These are phyloP conservation scores for Piper longum DNA, from an alignment of 164 flowering plant species.

Conservation along the genomic window DNA sequence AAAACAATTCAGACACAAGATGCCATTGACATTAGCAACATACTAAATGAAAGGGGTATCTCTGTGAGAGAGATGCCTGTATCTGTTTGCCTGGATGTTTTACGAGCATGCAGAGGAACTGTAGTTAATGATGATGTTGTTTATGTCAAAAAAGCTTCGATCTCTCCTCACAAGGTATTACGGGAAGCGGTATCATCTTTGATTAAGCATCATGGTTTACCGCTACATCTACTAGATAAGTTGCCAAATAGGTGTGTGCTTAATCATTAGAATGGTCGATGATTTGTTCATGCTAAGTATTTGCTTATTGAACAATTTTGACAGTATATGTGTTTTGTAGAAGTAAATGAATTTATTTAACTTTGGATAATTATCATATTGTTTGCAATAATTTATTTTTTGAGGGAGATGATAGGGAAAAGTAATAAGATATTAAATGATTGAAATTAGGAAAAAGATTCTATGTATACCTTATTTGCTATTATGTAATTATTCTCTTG, in stretches of 20 bases:
- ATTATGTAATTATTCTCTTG: not conserved
- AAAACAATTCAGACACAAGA: slow-evolving; percentile 10
- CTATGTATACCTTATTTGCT: not conserved
- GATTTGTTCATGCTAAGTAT: too few relatives aligned
- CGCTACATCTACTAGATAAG: slow-evolving; percentile 49
- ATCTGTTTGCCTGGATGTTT: slow-evolving; percentile 28
- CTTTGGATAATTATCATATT: not conserved
- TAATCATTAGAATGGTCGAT: not conserved
- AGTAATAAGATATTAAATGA: too few relatives aligned
- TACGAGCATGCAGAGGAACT: slow-evolving; percentile 45
- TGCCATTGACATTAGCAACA: slow-evolving; percentile 9
- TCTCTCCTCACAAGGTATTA: slow-evolving; percentile 50
- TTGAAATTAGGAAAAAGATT: too few relatives aligned
- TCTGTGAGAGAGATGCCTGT: slow-evolving; percentile 17
- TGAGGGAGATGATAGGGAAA: too few relatives aligned
- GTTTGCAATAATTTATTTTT: not conserved
- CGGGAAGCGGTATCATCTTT: slow-evolving; percentile 49
- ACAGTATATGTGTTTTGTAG: too few relatives aligned
- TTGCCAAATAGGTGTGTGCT: slow-evolving; percentile 61
- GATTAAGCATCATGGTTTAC: slow-evolving; percentile 36
- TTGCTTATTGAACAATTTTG: too few relatives aligned
- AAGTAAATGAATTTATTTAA: too few relatives aligned
- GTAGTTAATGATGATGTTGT: slow-evolving; percentile 29
- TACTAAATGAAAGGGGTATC: slow-evolving; percentile 7
- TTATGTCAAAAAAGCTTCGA: slow-evolving; percentile 35